phyloP scores from a whole-genome alignment of 2,329 filamentous ascomycete species.

The Trichoderma guizhouense region DNA sequence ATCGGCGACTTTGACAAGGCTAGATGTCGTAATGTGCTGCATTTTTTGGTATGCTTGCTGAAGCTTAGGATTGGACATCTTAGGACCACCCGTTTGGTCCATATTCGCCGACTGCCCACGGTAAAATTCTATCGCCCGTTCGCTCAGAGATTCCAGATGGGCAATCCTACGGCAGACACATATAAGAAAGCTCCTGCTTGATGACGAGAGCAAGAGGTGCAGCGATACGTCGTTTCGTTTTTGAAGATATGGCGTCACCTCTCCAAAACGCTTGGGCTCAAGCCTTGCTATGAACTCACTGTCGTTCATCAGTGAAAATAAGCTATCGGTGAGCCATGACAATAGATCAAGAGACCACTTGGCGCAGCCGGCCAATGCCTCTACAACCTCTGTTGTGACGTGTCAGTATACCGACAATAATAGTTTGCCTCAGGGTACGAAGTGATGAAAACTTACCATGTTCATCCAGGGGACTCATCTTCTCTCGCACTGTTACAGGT shows the following conservation, averaged over 20 bases:
- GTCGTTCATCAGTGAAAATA: conserved; percentile 55
- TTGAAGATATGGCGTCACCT: conserved; percentile 51
- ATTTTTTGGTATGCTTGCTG: conserved; percentile 56
- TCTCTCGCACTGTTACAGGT: conserved; percentile 51
- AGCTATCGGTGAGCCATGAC: conserved; percentile 57
- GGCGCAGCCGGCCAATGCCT: conserved; percentile 68
- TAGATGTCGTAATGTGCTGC: conserved; percentile 47
- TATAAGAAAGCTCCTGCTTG: conserved; percentile 68
- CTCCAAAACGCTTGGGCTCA: conserved; percentile 43
- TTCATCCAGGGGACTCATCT: conserved; percentile 60
- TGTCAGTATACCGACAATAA: not conserved
- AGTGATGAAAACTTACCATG: conserved; percentile 34
- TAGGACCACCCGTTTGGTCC: conserved; percentile 37
- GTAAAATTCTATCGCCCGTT: conserved; percentile 50
- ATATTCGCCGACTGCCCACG: conserved; percentile 42
- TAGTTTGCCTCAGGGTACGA: not conserved
- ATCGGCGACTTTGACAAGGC: conserved; percentile 56
- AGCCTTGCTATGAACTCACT: conserved; percentile 49
- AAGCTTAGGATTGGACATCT: conserved; percentile 49
- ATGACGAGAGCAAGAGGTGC: conserved; percentile 67
- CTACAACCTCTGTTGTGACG: conserved; percentile 59
- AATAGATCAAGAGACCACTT: conserved; percentile 75
- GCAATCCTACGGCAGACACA: conserved; percentile 63
- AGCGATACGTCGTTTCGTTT: conserved; percentile 56
- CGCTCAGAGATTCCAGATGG: conserved; percentile 51